Evolutionary conservation across 2,329 filamentous ascomycete species (phyloP), one percentile per base, ranked within the genome.

Genomic region (Mycocentrospora acerina): DNA sequence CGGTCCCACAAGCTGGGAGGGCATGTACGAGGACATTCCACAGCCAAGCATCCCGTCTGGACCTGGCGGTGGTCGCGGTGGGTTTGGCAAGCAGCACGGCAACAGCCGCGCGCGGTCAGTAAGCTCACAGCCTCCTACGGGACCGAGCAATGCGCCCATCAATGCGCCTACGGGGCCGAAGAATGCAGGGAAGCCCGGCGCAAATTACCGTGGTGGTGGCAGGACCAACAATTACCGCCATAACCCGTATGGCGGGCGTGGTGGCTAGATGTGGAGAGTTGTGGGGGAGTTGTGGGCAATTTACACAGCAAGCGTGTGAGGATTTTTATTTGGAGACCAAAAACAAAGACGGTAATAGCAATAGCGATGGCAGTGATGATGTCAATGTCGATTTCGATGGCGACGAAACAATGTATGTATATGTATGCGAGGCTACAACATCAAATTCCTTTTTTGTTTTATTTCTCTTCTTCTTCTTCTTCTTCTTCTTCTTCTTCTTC

Each of bases 11-110:
- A 90, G 85, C 27, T 96, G 90, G 90, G 91, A 97, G 67, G 91
- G 91, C 59, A 95, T 95, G 90, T 97, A 96, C 67, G 91, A 97
- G 64, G 91, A 96, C 64, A 88, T 90, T 2, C 90, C 90, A 12
- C 88, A 91, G 62, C 88, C 88, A 4, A 83, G 84, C 55, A 79
- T 83, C 52, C 74, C 71, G 54, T 73, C 71, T 12, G 77, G 73
- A 31, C 74, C 76, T 34, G 69, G 71, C 39, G 58, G 44, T 14
- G 49, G 55, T 35, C 42, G 72, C 70, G 69, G 70, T 33, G 53
- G 67, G 35, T 68, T 47, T 29, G 19, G 5, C 5, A 37, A 44
- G 34, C 32, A 48, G 34, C 70, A 55, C 45, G 39, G 44, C 31
- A 65, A 56, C 55, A 66, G 53, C 44, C 64, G 62, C 40, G 67